These are phyloP conservation scores for Cocos nucifera DNA, from an alignment of 176 grass and related monocot genomes.

Conservation along the genomic window DNA sequence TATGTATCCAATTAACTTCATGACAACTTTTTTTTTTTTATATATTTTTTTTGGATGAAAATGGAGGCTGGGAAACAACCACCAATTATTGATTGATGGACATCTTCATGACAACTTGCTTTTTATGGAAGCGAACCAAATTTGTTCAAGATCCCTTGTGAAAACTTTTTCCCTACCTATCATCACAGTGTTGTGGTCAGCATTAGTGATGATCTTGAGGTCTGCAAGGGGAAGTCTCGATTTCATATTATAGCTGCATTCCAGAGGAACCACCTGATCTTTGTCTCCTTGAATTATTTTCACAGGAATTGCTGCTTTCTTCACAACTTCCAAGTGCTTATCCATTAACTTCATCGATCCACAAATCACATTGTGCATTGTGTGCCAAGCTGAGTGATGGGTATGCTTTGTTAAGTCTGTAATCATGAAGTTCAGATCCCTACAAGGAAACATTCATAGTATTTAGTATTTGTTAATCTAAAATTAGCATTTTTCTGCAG, in stretches of 20 bases:
- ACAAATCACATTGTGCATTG: constrained; percentile 95
- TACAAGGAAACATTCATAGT: neutral
- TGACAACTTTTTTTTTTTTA: too few species aligned
- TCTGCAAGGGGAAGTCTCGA: constrained; percentile 35
- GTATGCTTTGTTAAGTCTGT: constrained; percentile 65
- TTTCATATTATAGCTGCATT: constrained; percentile 53
- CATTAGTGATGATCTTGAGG: constrained; percentile 23
- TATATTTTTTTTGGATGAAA: too few species aligned
- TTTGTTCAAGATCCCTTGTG: constrained; percentile 28
- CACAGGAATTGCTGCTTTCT: constrained; percentile 39
- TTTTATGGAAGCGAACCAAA: constrained; percentile 31
- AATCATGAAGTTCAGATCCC: constrained; percentile 34
- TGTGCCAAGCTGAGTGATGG: constrained; percentile 92
- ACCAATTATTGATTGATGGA: too few species aligned
- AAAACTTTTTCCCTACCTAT: constrained; percentile 39
- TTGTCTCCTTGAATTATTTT: constrained; percentile 48
- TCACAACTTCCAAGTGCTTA: constrained; percentile 38
- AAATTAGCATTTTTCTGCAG: too few species aligned
- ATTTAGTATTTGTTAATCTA: too few species aligned
- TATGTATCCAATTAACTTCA: too few species aligned
- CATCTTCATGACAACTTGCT: neutral
- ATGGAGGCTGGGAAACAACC: too few species aligned
- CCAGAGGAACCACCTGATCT: constrained; percentile 51
- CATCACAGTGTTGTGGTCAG: constrained; percentile 50
- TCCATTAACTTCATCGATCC: constrained; percentile 45